Percentiles rank a stretch among this genome's conserved stretches.
Evolutionary conservation across 345 rosid species (phyloP).

Genomic region (Turritis glabra): DNA sequence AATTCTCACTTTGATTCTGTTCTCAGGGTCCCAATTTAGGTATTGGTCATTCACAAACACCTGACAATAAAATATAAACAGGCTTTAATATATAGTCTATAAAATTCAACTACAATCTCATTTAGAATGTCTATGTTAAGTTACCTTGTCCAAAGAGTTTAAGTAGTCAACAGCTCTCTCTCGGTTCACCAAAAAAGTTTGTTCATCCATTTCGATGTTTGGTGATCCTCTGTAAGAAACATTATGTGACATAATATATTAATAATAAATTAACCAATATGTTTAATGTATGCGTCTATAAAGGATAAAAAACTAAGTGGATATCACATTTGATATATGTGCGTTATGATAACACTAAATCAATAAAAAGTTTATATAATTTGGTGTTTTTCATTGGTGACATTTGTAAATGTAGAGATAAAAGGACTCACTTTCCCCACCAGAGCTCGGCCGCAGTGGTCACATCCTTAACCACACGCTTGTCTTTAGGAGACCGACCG

Average conservation of each 20-base stretch:
- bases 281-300: too few species aligned
- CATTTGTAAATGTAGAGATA: not conserved
- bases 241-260: too few species aligned
- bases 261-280: too few species aligned
- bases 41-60: conserved; percentile 95
- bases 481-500: conserved; percentile 85
- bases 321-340: not conserved
- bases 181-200: conserved; percentile 91
- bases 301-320: not conserved
- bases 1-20: conserved; percentile 89
- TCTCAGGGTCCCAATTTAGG: conserved; percentile 88
- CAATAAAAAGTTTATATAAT: not conserved
- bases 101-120: not conserved
- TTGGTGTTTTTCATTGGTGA: not conserved
- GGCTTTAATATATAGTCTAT: not conserved
- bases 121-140: not conserved
- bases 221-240: conserved; percentile 79
- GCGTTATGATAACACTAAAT: too few species aligned
- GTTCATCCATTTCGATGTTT: conserved; percentile 98
- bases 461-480: conserved; percentile 87
- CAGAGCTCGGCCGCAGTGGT: conserved; percentile 65
- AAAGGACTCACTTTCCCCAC: conserved; percentile 89
- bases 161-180: conserved; percentile 99
- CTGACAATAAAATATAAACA: conserved; percentile 35
- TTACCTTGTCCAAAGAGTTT: conserved; percentile 93